These are phyloP conservation scores for Cetraspora pellucida DNA, from an alignment of 192 early-diverging fungal species.

Conservation along the genomic window DNA sequence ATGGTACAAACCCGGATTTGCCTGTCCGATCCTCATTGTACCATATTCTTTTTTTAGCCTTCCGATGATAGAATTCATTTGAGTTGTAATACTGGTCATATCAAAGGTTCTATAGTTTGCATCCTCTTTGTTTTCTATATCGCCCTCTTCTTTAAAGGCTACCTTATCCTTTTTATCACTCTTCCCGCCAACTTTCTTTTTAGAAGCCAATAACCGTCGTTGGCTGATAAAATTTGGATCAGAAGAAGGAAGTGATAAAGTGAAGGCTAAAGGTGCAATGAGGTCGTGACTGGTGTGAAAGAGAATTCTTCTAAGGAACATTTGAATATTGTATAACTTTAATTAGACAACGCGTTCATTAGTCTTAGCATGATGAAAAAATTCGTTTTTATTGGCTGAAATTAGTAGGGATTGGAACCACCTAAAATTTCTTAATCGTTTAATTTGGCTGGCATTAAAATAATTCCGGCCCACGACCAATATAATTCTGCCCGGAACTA, in stretches of 20 bases:
- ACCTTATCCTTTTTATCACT: not conserved
- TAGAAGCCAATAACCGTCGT: not conserved
- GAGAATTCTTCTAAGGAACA: too few relatives aligned
- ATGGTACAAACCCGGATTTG: constrained; percentile 63
- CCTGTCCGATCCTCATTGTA: constrained; percentile 67
- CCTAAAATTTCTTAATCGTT: too few relatives aligned
- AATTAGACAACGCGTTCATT: too few relatives aligned
- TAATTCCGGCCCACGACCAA: too few relatives aligned
- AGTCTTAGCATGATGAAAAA: too few relatives aligned
- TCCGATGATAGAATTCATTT: constrained; percentile 60
- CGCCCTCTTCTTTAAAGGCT: not conserved
- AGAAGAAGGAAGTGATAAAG: not conserved
- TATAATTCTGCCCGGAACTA: too few relatives aligned
- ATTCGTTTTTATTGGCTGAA: too few relatives aligned
- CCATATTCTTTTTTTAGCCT: constrained; percentile 68
- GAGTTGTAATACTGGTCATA: constrained; percentile 55
- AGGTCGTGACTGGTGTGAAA: too few relatives aligned
- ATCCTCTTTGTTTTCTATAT: constrained; percentile 9
- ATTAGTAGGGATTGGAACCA: too few relatives aligned
- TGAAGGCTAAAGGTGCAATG: too few relatives aligned
- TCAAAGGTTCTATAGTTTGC: constrained; percentile 57
- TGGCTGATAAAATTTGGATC: not conserved
- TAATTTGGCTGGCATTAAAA: too few relatives aligned
- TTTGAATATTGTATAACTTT: too few relatives aligned
- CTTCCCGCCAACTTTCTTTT: constrained; percentile 13